phyloP scores from a whole-genome alignment of 2,329 filamentous ascomycete species.

The Talaromyces funiculosus region DNA sequence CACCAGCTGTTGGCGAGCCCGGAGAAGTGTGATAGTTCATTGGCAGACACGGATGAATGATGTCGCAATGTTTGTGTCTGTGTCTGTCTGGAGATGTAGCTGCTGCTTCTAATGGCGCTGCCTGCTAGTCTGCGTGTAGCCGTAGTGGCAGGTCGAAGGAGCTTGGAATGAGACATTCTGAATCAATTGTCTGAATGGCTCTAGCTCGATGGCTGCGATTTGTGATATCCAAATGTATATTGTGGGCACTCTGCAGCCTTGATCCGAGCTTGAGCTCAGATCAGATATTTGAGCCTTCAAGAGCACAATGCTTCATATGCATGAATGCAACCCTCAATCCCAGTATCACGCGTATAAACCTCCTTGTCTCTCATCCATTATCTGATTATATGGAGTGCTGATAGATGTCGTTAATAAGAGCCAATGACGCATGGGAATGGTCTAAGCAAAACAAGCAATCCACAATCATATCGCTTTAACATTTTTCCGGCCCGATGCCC shows the following conservation, averaged over 20 bases:
- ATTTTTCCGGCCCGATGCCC: not conserved
- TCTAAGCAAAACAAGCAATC: not conserved
- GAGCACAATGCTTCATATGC: not conserved
- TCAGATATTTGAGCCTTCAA: not conserved
- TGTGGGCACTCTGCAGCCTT: not conserved
- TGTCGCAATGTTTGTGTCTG: constrained; percentile 16
- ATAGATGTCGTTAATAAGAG: not conserved
- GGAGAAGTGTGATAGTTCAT: constrained; percentile 92
- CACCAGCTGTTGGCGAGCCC: constrained; percentile 92
- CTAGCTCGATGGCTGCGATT: not conserved
- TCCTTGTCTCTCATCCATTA: not conserved
- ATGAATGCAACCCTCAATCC: not conserved
- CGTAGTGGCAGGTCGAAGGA: constrained; percentile 7
- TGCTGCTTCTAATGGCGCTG: constrained; percentile 3
- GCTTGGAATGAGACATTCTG: not conserved
- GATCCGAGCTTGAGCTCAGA: constrained; percentile 1
- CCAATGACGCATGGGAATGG: not conserved
- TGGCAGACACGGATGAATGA: constrained; percentile 69
- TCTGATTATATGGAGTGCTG: not conserved
- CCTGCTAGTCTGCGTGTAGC: constrained; percentile 4
- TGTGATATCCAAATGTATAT: not conserved
- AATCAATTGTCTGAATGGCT: too few relatives aligned
- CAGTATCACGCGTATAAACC: not conserved
- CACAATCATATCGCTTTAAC: not conserved
- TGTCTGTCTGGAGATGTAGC: not conserved